These are phyloP conservation scores for Corylus heterophylla DNA, from an alignment of 306 rosid genomes.

Conservation along the genomic window DNA sequence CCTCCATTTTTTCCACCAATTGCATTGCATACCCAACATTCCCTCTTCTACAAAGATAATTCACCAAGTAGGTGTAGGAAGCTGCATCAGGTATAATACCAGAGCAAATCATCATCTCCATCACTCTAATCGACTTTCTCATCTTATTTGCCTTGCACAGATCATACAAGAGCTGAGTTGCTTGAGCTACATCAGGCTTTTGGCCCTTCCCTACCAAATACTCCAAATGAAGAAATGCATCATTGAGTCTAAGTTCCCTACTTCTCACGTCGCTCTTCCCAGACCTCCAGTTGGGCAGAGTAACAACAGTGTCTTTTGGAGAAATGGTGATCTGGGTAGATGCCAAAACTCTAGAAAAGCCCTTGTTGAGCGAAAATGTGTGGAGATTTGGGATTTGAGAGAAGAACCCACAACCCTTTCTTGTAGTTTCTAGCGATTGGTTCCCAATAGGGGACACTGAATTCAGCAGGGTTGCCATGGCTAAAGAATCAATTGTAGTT, in stretches of 20 bases:
- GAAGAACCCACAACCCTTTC: constrained; percentile 45
- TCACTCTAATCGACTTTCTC: constrained; percentile 63
- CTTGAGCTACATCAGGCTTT: constrained; percentile 71
- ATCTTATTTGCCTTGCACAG: constrained; percentile 69
- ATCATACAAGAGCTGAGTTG: constrained; percentile 84
- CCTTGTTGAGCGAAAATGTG: constrained; percentile 47
- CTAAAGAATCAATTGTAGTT: constrained; percentile 9
- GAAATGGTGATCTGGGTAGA: constrained; percentile 59
- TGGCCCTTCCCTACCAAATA: constrained; percentile 64
- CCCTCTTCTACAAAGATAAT: constrained; percentile 72
- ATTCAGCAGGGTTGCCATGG: constrained; percentile 61
- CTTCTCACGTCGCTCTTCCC: constrained; percentile 55
- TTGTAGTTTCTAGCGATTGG: constrained; percentile 40
- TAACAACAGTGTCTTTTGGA: constrained; percentile 59
- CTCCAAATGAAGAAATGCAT: constrained; percentile 70
- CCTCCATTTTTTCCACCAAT: constrained; percentile 82
- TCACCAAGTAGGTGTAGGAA: constrained; percentile 66
- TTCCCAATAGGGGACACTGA: constrained; percentile 46
- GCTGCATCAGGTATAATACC: constrained; percentile 77
- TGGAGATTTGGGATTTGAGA: constrained; percentile 48
- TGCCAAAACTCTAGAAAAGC: constrained; percentile 71
- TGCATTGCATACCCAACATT: constrained; percentile 91
- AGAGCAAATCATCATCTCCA: constrained; percentile 77
- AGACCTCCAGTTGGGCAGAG: constrained; percentile 68
- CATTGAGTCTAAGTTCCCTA: constrained; percentile 53